These are phyloP conservation scores for Sparassis latifolia DNA, from an alignment of 1,284 basidiomycete species.

Conservation along the genomic window DNA sequence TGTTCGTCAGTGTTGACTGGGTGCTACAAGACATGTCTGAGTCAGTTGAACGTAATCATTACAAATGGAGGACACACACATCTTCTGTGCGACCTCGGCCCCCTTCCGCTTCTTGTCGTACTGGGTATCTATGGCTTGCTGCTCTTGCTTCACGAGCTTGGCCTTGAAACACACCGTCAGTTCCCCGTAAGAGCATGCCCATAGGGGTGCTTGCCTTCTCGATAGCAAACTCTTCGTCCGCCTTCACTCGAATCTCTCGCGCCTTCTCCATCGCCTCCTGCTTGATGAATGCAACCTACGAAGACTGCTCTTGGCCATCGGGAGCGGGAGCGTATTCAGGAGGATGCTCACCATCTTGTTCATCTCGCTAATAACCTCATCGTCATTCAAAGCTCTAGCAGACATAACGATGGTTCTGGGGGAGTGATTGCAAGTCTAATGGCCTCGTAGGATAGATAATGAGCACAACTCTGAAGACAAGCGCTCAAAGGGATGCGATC, in stretches of 20 bases:
- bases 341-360: conserved; percentile 86
- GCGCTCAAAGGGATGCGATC: too few species aligned
- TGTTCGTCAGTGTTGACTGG: conserved; percentile 95
- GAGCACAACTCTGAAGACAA: too few species aligned
- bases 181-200: not conserved
- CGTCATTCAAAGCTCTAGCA: conserved; percentile 78
- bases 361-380: conserved; percentile 95
- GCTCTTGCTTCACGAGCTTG: conserved; percentile 92
- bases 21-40: conserved; percentile 49
- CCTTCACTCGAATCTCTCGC: conserved; percentile 93
- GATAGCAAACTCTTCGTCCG: conserved; percentile 95
- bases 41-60: not conserved
- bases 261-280: conserved; percentile 96
- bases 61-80: conserved; percentile 48
- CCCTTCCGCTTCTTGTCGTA: conserved; percentile 95
- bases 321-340: not conserved
- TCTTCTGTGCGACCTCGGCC: conserved; percentile 89
- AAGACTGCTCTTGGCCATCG: not conserved
- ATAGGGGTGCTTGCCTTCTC: conserved; percentile 64
- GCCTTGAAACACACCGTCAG: conserved; percentile 45
- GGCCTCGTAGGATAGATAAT: too few species aligned
- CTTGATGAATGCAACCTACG: conserved; percentile 90
- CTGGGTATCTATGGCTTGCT: conserved; percentile 84
- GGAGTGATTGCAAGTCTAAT: too few species aligned
- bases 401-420: not conserved